Base-by-base conservation (phyloP, 1,284 basidiomycete genomes). In the Peniophora sp. region DNA sequence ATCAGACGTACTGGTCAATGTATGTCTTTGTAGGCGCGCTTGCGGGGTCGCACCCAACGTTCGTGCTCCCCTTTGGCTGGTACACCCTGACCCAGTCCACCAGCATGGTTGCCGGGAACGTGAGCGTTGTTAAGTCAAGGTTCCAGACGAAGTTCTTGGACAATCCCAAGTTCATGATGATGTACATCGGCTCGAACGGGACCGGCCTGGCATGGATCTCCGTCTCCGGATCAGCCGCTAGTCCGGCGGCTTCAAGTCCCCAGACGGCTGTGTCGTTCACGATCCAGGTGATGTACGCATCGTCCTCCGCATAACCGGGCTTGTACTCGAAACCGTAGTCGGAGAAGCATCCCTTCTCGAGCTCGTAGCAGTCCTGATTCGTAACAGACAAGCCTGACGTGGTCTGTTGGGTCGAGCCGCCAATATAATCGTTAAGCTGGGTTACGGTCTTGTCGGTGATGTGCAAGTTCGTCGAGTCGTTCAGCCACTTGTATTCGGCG, bases 1-100 rank as follows among this genome's bases (percentile, higher is more conserved):
- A 18, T 47, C 10, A 27, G 11, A 63, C 68, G 55, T 48, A 73
- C 68, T 66, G 55, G 48, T 65, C 60, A 59, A 79, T 78, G 58
- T 79, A 79, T 12, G 68, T 60, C 49, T 64, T 65, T 0, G 83
- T 85, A 0, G 81, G 82, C 54, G 68, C 70, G 50, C 75, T 71
- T 3, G 62, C 52, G 2, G 81, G 81, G 56, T 78, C 74, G 61
- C 81, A 85, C 3, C 79, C 79, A 22, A 83, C 63, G 56, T 75
- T 77, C 18, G 68, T 70, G 24, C 67, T 47, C 20, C 62, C 65
- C 22, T 64, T 62, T 43, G 73, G 64, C 56, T 76, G 78, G 58
- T 80, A 82, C 15, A 84, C 75, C 12, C 83, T 69, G n/a, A 84
- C 72, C 55, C 81, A 84, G 58, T 85, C 82, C 41, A 85, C 62